Percentiles rank a stretch among this genome's conserved stretches.
phyloP scores from a whole-genome alignment of 1,284 basidiomycete species.

The Moesziomyces antarcticus region DNA sequence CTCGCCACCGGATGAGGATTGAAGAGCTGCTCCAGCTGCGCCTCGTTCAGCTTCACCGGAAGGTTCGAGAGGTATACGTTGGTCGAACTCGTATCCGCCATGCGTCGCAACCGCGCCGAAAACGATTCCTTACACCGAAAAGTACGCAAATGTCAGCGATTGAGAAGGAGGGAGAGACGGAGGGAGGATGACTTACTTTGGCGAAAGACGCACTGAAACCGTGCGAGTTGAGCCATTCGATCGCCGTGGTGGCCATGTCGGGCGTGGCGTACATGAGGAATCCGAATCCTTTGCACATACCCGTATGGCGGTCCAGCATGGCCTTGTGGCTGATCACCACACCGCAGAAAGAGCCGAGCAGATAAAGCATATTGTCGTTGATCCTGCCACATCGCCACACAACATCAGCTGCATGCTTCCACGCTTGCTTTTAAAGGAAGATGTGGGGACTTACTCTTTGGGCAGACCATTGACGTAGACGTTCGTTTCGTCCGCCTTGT shows the following conservation, averaged over 20 bases:
- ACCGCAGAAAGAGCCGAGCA: conserved; percentile 56
- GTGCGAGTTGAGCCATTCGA: conserved; percentile 46
- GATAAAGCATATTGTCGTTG: conserved; percentile 51
- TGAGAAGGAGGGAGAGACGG: neutral
- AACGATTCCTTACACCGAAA: conserved; percentile 48
- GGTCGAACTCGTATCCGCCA: conserved; percentile 51
- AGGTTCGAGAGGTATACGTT: conserved; percentile 63
- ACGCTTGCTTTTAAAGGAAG: neutral
- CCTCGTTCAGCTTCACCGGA: conserved; percentile 34
- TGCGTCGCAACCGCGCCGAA: conserved; percentile 48
- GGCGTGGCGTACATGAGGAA: conserved; percentile 56
- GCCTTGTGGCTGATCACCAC: conserved; percentile 61
- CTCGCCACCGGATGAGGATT: conserved; percentile 53
- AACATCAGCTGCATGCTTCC: neutral
- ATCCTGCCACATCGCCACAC: conserved; percentile 21
- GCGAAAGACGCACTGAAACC: conserved; percentile 55
- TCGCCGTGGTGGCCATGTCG: conserved; percentile 51
- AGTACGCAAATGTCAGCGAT: neutral
- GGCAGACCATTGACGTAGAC: conserved; percentile 58
- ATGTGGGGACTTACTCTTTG: conserved; percentile 36
- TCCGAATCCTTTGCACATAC: conserved; percentile 60
- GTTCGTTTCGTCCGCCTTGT: conserved; percentile 41
- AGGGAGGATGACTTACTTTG: conserved; percentile 22
- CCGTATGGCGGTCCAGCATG: conserved; percentile 59
- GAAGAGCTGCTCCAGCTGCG: conserved; percentile 61